Conservation (phyloP, 2,329 filamentous ascomycete species). For the Paecilomyces sp. region DNA sequence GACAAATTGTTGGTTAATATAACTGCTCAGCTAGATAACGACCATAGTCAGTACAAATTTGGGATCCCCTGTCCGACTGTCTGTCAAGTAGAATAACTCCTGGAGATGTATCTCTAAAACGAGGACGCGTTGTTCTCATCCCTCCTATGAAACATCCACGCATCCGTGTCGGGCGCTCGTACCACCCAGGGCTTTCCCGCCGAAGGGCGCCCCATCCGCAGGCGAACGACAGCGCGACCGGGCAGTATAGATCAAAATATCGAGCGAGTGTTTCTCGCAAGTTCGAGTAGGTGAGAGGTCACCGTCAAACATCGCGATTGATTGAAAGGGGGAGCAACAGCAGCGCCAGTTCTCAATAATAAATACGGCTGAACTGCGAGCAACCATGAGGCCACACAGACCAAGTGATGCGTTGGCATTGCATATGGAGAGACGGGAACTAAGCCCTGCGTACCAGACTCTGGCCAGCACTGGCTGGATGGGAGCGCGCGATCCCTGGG, state of each 20-base stretch:
- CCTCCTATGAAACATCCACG: neutral
- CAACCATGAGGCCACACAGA: slow-evolving; percentile 7
- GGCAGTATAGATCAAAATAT: neutral
- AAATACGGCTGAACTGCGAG: neutral
- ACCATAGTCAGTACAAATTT: neutral
- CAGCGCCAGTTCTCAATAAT: neutral
- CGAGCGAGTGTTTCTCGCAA: neutral
- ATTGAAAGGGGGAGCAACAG: neutral
- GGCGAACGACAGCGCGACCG: neutral
- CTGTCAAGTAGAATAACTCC: neutral
- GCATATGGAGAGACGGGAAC: slow-evolving; percentile 5
- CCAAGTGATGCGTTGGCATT: slow-evolving; percentile 18
- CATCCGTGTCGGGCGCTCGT: neutral
- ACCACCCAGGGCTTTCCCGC: neutral
- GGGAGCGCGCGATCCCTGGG: neutral
- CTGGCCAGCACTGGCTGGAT: neutral
- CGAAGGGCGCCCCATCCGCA: neutral
- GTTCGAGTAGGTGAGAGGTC: neutral
- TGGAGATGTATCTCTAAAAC: neutral
- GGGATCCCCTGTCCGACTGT: neutral
- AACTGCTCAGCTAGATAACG: neutral
- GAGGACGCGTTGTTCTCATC: neutral
- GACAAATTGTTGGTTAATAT: neutral
- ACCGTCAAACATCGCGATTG: neutral
- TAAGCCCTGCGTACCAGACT: slow-evolving; percentile 2